These are phyloP conservation scores for Microdochium bolleyi DNA, from an alignment of 2,329 filamentous ascomycete species.

Conservation along the genomic window DNA sequence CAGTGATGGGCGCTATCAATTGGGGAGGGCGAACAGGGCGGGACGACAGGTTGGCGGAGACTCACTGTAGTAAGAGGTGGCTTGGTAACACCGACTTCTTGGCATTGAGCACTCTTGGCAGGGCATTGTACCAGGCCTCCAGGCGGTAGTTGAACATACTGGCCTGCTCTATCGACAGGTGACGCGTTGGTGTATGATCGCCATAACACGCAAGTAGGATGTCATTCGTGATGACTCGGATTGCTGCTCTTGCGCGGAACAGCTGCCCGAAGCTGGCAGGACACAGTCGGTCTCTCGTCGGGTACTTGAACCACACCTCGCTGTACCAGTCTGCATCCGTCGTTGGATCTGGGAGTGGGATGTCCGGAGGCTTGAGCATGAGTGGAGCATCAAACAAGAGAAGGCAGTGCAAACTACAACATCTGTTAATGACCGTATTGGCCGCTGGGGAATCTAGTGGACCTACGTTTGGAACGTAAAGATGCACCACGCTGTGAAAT, in stretches of 20 bases:
- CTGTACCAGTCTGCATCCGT: slow-evolving; percentile 18
- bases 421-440: not conserved
- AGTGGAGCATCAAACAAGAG: slow-evolving; percentile 15
- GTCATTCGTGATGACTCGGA: slow-evolving; percentile 17
- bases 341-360: slow-evolving; percentile 16
- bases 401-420: slow-evolving; percentile 11
- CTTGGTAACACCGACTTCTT: slow-evolving; percentile 1
- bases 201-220: slow-evolving; percentile 12
- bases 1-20: no score
- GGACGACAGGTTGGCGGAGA: no score
- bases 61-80: slow-evolving; percentile 3
- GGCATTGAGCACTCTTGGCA: not conserved
- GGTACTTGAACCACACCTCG: slow-evolving; percentile 21
- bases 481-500: slow-evolving; percentile 24
- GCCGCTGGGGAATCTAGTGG: not conserved
- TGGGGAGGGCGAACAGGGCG: no score
- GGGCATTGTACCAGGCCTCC: slow-evolving; percentile 5
- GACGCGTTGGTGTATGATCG: slow-evolving; percentile 3
- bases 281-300: slow-evolving; percentile 10
- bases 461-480: slow-evolving; percentile 23
- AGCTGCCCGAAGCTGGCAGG: slow-evolving; percentile 14
- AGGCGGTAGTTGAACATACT: slow-evolving; percentile 13
- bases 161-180: slow-evolving; percentile 8
- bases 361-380: slow-evolving; percentile 12
- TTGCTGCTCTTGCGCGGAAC: slow-evolving; percentile 17